Evolutionary conservation across 176 grass and related monocot species (phyloP).

Genomic region (Stipa capillata): DNA sequence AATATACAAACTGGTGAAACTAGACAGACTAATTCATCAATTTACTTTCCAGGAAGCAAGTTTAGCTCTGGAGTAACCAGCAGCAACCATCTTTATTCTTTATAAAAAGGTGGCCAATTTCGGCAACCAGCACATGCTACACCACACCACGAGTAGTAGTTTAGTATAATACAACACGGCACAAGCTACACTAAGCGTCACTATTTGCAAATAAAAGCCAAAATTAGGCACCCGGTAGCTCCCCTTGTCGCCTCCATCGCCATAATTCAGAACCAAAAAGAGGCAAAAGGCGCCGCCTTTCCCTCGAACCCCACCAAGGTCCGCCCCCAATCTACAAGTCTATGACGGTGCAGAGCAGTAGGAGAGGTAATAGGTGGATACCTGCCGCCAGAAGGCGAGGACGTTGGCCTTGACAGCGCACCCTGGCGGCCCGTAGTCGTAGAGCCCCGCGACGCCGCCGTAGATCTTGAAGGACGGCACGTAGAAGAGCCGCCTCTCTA

Average conservation of each 20-base stretch:
- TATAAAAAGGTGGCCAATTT: not conserved
- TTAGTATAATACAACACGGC: constrained; percentile 13
- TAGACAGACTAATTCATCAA: not conserved
- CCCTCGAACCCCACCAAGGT: not conserved
- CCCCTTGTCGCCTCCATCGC: not conserved
- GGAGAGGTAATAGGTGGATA: not conserved
- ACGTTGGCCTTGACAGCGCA: constrained; percentile 86
- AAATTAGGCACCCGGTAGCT: not conserved
- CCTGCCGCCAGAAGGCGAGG: constrained; percentile 87
- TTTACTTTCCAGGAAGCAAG: not conserved
- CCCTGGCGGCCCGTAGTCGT: constrained; percentile 80
- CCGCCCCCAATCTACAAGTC: not conserved
- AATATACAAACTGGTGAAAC: not conserved
- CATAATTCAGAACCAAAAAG: not conserved
- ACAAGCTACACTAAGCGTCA: not conserved
- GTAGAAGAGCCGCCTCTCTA: constrained; percentile 83
- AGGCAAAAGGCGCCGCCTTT: not conserved
- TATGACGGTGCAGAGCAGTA: not conserved
- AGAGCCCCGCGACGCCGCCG: constrained; percentile 82
- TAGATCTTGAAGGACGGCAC: constrained; percentile 95
- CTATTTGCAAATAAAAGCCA: not conserved
- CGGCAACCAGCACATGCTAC: not conserved
- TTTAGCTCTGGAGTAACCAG: not conserved
- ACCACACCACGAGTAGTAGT: not conserved
- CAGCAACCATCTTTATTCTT: not conserved